Percentiles rank a stretch among this genome's conserved stretches.
phyloP scores from a whole-genome alignment of 306 rosid genomes.

The Amphicarpaea edgeworthii region DNA sequence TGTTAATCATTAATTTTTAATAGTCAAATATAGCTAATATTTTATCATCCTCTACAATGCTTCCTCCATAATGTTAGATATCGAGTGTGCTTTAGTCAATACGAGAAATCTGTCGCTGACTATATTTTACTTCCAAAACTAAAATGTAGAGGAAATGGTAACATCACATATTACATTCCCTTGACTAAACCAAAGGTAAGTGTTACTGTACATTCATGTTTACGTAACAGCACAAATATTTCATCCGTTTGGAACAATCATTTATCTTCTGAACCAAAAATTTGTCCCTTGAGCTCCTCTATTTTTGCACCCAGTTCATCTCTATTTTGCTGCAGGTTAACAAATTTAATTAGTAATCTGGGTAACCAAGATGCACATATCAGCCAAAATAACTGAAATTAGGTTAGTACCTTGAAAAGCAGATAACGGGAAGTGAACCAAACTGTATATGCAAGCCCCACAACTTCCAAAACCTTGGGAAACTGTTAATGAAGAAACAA shows the following conservation, averaged over 20 bases:
- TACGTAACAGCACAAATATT: background rate
- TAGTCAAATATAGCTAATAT: too few species aligned
- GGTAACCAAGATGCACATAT: background rate
- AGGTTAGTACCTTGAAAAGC: slow-evolving; percentile 76
- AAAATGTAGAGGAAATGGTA: background rate
- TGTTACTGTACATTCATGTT: slow-evolving; percentile 51
- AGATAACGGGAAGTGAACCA: slow-evolving; percentile 90
- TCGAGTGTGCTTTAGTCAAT: too few species aligned
- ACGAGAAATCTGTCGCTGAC: background rate
- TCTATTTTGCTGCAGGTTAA: slow-evolving; percentile 71
- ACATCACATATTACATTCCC: background rate
- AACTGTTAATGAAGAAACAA: slow-evolving; percentile 54
- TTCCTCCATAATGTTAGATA: too few species aligned
- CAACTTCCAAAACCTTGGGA: slow-evolving; percentile 88
- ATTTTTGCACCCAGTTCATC: slow-evolving; percentile 75
- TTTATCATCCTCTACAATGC: too few species aligned
- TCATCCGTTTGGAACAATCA: slow-evolving; percentile 40
- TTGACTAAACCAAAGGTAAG: slow-evolving; percentile 41
- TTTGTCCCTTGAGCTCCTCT: slow-evolving; percentile 72
- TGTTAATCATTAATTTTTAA: too few species aligned
- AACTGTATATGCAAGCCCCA: slow-evolving; percentile 79
- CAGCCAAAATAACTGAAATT: background rate
- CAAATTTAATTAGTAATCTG: slow-evolving; percentile 10
- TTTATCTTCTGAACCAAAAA: slow-evolving; percentile 68
- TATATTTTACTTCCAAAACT: background rate